These are phyloP conservation scores for Lagenidium sp. DNA, from an alignment of 352 stramenopile genomes.

Conservation along the genomic window DNA sequence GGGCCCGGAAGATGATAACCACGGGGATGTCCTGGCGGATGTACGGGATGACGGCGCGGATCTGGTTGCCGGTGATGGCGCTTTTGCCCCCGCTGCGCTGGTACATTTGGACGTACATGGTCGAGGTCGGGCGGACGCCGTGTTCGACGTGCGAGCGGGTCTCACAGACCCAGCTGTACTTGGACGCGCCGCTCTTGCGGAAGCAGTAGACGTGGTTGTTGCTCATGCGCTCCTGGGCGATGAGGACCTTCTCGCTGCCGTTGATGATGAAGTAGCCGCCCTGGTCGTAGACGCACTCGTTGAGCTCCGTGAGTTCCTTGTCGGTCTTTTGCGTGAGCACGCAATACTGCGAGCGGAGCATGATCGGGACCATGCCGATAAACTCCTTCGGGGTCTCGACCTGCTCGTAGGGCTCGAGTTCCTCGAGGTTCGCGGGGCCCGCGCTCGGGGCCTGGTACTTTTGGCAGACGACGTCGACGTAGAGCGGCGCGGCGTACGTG, in stretches of 20 bases:
- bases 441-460: slow-evolving; percentile 66
- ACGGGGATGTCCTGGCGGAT: slow-evolving; percentile 98
- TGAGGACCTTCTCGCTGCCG: slow-evolving; percentile 97
- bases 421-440: slow-evolving; percentile 66
- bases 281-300: slow-evolving; percentile 99
- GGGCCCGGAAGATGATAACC: slow-evolving; percentile 98
- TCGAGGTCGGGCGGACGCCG: slow-evolving; percentile 91
- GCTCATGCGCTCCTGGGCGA: slow-evolving; percentile 98
- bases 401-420: slow-evolving; percentile 84
- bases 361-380: slow-evolving; percentile 98
- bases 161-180: slow-evolving; percentile 96
- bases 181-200: slow-evolving; percentile 96
- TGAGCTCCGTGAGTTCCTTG: slow-evolving; percentile 90
- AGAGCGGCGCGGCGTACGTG: slow-evolving; percentile 98
- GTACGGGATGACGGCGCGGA: slow-evolving; percentile 96
- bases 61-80: slow-evolving; percentile 97
- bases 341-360: slow-evolving; percentile 96
- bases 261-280: slow-evolving; percentile 99
- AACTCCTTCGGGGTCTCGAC: slow-evolving; percentile 91
- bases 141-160: slow-evolving; percentile 96
- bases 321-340: slow-evolving; percentile 91
- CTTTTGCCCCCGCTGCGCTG: slow-evolving; percentile 91
- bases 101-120: slow-evolving; percentile 99
- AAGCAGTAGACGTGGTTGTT: slow-evolving; percentile 99
- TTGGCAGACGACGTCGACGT: slow-evolving; percentile 97